Conservation (phyloP, 2,329 filamentous ascomycete genomes). For the Colletotrichum sidae region DNA sequence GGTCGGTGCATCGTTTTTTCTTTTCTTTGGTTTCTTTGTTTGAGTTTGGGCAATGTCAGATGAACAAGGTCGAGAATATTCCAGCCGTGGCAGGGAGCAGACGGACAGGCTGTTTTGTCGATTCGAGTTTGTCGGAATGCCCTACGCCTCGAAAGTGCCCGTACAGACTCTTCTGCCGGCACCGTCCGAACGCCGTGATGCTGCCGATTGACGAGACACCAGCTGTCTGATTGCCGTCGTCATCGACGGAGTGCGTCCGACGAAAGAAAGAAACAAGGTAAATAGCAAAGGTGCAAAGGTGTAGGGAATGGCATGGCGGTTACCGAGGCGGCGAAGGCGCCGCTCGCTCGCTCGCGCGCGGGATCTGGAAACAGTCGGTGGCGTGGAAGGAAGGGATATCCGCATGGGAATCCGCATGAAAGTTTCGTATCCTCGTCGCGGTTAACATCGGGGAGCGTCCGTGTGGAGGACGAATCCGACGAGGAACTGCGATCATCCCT, state of each 20-base stretch:
- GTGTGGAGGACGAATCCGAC: not conserved
- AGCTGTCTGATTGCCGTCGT: not conserved
- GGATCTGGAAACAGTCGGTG: too few relatives aligned
- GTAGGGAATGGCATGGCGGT: conserved; percentile 2
- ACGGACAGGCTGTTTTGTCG: not conserved
- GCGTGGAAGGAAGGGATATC: too few relatives aligned
- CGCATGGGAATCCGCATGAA: conserved; percentile 9
- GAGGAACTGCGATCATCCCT: conserved; percentile 22
- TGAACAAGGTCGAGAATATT: not conserved
- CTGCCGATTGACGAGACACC: conserved; percentile 4
- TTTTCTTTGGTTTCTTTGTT: not conserved
- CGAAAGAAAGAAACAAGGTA: too few relatives aligned
- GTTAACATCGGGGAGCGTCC: conserved; percentile 15
- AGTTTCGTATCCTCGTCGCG: conserved; percentile 6
- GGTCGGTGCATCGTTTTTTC: conserved; percentile 8
- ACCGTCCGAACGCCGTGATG: not conserved
- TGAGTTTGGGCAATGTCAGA: conserved; percentile 5
- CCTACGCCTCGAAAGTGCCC: too few relatives aligned
- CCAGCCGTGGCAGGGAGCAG: not conserved
- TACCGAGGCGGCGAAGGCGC: too few relatives aligned
- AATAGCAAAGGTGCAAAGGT: not conserved
- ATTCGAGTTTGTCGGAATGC: not conserved
- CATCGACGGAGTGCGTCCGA: not conserved
- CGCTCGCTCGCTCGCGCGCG: too few relatives aligned
- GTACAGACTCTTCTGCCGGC: too few relatives aligned